Evolutionary conservation across 2,329 filamentous ascomycete species (phyloP), one percentile per base, ranked within the genome.

Genomic region (Colletotrichum cuscutae): DNA sequence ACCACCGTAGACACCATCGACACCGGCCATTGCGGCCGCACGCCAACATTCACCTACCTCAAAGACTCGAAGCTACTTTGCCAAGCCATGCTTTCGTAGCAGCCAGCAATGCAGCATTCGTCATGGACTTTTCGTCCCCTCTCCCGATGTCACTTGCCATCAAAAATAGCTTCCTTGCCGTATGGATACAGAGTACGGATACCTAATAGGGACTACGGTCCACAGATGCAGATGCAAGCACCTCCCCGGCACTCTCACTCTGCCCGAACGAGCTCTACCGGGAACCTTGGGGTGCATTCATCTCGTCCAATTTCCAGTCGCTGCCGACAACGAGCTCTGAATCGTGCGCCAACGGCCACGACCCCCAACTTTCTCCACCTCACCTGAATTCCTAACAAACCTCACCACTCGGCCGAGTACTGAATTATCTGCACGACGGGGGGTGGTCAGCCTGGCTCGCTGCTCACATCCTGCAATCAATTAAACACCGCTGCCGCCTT

Each of bases 321-420:
- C 15, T 71, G 49, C 53, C 46, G 30, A 52, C 11, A 59, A 63
- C 58, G 22, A 26, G 24, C 52, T 68, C 52, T 72, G 69, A 72
- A 72, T 69, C 65, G 65, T 52, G 65, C 65, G 65, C 53, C 69
- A 68, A 59, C 69, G 63, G n/a, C 59, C 52, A 49, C 22, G n/a
- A 61, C 32, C 65, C 54, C 66, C 60, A 73, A 65, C 60, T 61
- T 61, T 71, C 71, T 30, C 71, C 71, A 73, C 71, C 61, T 73
- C 66, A 73, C 71, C 71, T 73, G 71, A 73, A 73, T 73, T 73
- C 71, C 71, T 73, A 73, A 73, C 71, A 73, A 49, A 57, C 69
- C 65, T 72, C 60, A 61, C 61, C 71, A 73, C 61, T 73, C 71
- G 71, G 71, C 66, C 71, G 71, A 73, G 71, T 73, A 70, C 71